Evolutionary conservation across 2,329 filamentous ascomycete species (phyloP).

Genomic region (Paramyrothecium sp.): DNA sequence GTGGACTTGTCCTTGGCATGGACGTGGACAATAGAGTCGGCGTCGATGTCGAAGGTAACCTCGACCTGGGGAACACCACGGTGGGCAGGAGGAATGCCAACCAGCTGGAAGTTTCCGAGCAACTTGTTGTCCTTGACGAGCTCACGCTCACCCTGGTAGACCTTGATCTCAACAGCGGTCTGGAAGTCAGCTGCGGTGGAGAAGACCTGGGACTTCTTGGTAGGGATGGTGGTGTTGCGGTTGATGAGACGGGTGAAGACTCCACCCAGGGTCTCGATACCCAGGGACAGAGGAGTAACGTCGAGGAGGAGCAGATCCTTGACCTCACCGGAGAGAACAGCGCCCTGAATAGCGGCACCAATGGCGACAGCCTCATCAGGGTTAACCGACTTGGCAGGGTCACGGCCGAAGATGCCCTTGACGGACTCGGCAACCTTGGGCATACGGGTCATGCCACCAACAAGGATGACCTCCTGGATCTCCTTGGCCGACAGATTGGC

Average conservation of each 20-base stretch:
- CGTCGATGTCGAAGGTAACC: constrained; percentile 98
- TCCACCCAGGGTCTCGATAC: constrained; percentile 97
- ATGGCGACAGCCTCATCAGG: constrained; percentile 98
- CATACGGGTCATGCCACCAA: constrained; percentile 99
- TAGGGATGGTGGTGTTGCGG: constrained; percentile 98
- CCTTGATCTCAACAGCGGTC: constrained; percentile 98
- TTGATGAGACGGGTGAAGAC: constrained; percentile 98
- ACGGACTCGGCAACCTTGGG: constrained; percentile 96
- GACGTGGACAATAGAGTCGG: constrained; percentile 96
- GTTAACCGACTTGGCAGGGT: constrained; percentile 97
- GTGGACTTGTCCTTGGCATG: constrained; percentile 99
- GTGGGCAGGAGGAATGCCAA: constrained; percentile 93
- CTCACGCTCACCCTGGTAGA: constrained; percentile 99
- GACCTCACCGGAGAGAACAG: constrained; percentile 92
- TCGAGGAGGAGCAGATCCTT: constrained; percentile 94
- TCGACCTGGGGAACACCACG: constrained; percentile 95
- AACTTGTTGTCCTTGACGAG: constrained; percentile 98
- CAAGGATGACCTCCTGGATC: constrained; percentile 95
- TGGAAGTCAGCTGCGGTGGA: constrained; percentile 98
- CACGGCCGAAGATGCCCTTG: constrained; percentile 94
- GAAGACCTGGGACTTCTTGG: constrained; percentile 99
- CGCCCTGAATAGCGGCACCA: constrained; percentile 95
- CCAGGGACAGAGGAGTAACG: constrained; percentile 91
- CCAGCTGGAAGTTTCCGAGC: constrained; percentile 98
- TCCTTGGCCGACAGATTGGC: constrained; percentile 88